Conservation (phyloP, 2,329 filamentous ascomycete species). For the Alternaria conjuncta region DNA sequence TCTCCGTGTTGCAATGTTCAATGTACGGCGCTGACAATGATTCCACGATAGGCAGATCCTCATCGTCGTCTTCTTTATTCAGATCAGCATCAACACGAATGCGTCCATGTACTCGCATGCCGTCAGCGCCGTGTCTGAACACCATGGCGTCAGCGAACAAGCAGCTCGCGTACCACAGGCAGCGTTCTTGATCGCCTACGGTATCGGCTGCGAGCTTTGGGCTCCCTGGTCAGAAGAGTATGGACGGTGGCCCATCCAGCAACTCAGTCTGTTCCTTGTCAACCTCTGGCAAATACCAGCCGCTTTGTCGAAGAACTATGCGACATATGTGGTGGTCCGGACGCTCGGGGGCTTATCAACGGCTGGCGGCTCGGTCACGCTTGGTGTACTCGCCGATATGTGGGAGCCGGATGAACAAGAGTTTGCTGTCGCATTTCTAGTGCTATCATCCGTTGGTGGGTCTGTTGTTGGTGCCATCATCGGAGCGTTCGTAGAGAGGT, state of each 20-base stretch:
- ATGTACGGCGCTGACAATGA: not conserved
- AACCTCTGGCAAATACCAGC: constrained; percentile 61
- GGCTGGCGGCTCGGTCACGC: constrained; percentile 67
- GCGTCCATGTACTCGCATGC: constrained; percentile 59
- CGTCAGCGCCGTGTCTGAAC: constrained; percentile 51
- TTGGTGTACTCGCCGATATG: constrained; percentile 70
- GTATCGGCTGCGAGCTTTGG: constrained; percentile 60
- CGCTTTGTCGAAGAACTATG: constrained; percentile 53
- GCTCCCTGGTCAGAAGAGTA: constrained; percentile 63
- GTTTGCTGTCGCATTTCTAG: constrained; percentile 65
- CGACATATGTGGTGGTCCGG: constrained; percentile 53
- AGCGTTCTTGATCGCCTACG: constrained; percentile 59
- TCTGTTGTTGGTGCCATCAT: constrained; percentile 62
- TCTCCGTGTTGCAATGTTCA: not conserved
- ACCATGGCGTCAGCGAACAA: constrained; percentile 57
- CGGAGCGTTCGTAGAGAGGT: constrained; percentile 58
- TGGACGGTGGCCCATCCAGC: constrained; percentile 60
- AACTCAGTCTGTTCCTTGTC: constrained; percentile 59
- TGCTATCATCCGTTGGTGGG: constrained; percentile 63
- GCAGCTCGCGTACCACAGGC: constrained; percentile 57
- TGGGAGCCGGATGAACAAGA: constrained; percentile 64
- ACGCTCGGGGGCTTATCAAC: constrained; percentile 65
- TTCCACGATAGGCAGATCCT: constrained; percentile 52
- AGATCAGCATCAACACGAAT: constrained; percentile 63
- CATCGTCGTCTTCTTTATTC: constrained; percentile 59